Percentiles rank a stretch among this genome's conserved stretches.
phyloP scores from a whole-genome alignment of 2,329 filamentous ascomycete genomes.

The Fusarium pseudonygamai region DNA sequence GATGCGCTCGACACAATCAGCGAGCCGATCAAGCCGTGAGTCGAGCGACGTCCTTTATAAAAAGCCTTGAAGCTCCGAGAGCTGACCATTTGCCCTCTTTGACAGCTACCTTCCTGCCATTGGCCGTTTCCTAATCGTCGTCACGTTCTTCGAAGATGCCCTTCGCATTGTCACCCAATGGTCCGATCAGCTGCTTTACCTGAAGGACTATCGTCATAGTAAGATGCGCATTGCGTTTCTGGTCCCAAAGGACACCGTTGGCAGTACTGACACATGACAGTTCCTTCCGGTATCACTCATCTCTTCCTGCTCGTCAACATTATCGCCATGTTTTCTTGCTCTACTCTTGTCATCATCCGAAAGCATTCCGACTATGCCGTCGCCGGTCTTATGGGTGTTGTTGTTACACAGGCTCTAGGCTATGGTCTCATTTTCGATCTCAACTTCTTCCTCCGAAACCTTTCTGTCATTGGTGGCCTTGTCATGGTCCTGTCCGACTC shows the following conservation, averaged over 20 bases:
- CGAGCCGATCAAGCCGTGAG: slow-evolving; percentile 92
- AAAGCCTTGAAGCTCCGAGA: slow-evolving; percentile 5
- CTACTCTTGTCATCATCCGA: slow-evolving; percentile 86
- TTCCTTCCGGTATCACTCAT: slow-evolving; percentile 88
- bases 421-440: slow-evolving; percentile 99
- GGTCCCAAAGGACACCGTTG: neutral
- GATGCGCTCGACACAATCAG: slow-evolving; percentile 87
- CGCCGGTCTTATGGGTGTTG: slow-evolving; percentile 86
- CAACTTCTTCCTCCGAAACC: slow-evolving; percentile 99
- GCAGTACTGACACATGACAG: slow-evolving; percentile 58
- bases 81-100: slow-evolving; percentile 28
- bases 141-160: slow-evolving; percentile 97
- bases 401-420: slow-evolving; percentile 91
- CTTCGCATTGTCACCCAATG: slow-evolving; percentile 97
- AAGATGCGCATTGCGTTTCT: slow-evolving; percentile 53
- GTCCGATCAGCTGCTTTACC: slow-evolving; percentile 91
- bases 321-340: slow-evolving; percentile 84
- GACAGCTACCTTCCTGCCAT: slow-evolving; percentile 90
- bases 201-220: slow-evolving; percentile 94
- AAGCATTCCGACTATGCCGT: slow-evolving; percentile 96
- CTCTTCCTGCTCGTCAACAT: slow-evolving; percentile 93
- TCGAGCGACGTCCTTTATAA: slow-evolving; percentile 25
- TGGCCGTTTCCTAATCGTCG: slow-evolving; percentile 96
- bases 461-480: slow-evolving; percentile 95
- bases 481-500: slow-evolving; percentile 98